These are phyloP conservation scores for Arabis alpina DNA, from an alignment of 345 rosid species.

Conservation along the genomic window DNA sequence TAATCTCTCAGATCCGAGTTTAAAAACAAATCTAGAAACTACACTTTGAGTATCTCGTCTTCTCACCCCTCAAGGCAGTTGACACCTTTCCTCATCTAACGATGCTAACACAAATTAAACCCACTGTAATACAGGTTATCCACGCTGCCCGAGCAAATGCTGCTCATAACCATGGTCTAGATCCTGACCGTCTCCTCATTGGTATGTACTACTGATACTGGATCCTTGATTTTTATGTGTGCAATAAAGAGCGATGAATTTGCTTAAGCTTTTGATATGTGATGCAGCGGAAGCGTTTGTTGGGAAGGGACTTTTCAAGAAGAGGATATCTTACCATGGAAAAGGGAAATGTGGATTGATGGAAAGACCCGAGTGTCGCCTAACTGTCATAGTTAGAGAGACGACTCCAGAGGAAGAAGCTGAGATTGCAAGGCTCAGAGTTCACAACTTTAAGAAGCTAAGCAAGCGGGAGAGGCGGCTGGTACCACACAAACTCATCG, in stretches of 20 bases:
- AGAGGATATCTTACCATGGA: slow-evolving; percentile 66
- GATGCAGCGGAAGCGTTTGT: slow-evolving; percentile 89
- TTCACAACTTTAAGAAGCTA: slow-evolving; percentile 75
- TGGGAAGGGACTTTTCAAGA: slow-evolving; percentile 75
- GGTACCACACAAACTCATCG: slow-evolving; percentile 78
- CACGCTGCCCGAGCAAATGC: slow-evolving; percentile 97
- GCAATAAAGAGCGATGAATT: not conserved
- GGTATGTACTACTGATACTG: slow-evolving; percentile 53
- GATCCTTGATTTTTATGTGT: slow-evolving; percentile 5
- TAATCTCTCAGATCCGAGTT: slow-evolving; percentile 33
- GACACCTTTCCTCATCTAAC: not conserved
- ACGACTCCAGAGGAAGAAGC: slow-evolving; percentile 87
- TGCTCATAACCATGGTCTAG: slow-evolving; percentile 85
- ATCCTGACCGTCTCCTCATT: slow-evolving; percentile 81
- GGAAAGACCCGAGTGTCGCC: slow-evolving; percentile 68
- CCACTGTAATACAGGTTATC: slow-evolving; percentile 58
- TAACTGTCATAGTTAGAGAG: slow-evolving; percentile 86
- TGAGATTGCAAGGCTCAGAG: slow-evolving; percentile 77
- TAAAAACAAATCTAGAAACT: not conserved
- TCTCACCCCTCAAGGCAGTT: not conserved
- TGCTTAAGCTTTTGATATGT: slow-evolving; percentile 29
- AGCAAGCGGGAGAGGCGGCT: slow-evolving; percentile 72
- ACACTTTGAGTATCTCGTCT: not conserved
- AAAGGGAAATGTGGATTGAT: slow-evolving; percentile 69
- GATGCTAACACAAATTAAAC: not conserved